Evolutionary conservation across 208 protist species (phyloP).

Genomic region (Trypanosomatidae sp.): DNA sequence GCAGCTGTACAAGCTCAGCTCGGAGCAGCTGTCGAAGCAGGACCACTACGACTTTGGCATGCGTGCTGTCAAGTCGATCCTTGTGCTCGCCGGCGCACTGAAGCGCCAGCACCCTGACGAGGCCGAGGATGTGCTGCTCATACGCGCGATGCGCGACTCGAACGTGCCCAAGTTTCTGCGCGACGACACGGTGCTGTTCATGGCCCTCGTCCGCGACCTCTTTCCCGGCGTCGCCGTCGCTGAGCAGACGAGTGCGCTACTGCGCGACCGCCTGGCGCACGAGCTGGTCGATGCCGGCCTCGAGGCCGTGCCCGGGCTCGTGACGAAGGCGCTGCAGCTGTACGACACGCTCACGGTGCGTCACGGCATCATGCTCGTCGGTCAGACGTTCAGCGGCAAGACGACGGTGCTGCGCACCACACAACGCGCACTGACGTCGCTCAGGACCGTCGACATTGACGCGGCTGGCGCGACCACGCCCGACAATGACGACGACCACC

Average conservation of each 20-base stretch:
- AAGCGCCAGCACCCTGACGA: slow-evolving; percentile 85
- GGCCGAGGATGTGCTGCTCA: slow-evolving; percentile 91
- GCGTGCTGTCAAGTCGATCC: slow-evolving; percentile 93
- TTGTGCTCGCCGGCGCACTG: slow-evolving; percentile 89
- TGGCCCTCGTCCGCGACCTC: slow-evolving; percentile 88
- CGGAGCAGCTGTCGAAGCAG: slow-evolving; percentile 93
- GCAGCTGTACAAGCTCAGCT: slow-evolving; percentile 93
- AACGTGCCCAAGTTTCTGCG: slow-evolving; percentile 93
- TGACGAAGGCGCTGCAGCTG: slow-evolving; percentile 88
- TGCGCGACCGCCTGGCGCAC: slow-evolving; percentile 62
- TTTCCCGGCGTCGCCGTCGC: slow-evolving; percentile 85
- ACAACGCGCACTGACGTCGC: slow-evolving; percentile 56
- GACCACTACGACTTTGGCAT: slow-evolving; percentile 96
- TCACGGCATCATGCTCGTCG: slow-evolving; percentile 93
- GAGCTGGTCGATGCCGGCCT: slow-evolving; percentile 57
- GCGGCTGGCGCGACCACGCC: too few relatives aligned
- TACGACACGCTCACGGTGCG: slow-evolving; percentile 89
- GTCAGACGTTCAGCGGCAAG: slow-evolving; percentile 93
- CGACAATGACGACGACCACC: slow-evolving; percentile 66
- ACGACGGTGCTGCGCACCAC: slow-evolving; percentile 75
- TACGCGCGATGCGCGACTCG: slow-evolving; percentile 89
- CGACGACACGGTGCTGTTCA: slow-evolving; percentile 92
- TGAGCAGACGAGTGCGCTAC: slow-evolving; percentile 59
- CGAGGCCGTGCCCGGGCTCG: slow-evolving; percentile 74
- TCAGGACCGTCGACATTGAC: too few relatives aligned